Evolutionary conservation across 2,329 filamentous ascomycete genomes (phyloP).

Genomic region (Pseudovirgaria hyperparasitica): DNA sequence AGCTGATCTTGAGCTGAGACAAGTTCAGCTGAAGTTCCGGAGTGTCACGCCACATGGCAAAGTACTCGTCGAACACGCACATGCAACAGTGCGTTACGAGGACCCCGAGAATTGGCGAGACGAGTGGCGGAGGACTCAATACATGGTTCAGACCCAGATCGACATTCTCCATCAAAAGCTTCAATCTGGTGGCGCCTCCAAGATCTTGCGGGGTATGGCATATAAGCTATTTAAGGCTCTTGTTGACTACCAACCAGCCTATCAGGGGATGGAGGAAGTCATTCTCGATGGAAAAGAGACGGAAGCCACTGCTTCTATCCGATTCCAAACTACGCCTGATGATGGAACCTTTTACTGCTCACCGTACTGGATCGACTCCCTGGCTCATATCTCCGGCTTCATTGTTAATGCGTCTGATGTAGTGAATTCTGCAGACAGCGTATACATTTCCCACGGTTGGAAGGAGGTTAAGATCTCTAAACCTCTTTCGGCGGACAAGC

Average conservation of each 20-base stretch:
- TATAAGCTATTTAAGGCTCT: slow-evolving; percentile 60
- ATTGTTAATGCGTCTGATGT: slow-evolving; percentile 48
- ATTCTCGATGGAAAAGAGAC: slow-evolving; percentile 43
- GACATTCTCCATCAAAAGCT: slow-evolving; percentile 58
- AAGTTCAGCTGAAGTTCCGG: slow-evolving; percentile 41
- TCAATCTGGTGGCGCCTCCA: slow-evolving; percentile 52
- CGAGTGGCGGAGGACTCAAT: slow-evolving; percentile 55
- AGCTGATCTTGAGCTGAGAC: slow-evolving; percentile 43
- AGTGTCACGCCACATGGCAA: slow-evolving; percentile 48
- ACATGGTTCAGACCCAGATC: slow-evolving; percentile 41
- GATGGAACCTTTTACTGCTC: slow-evolving; percentile 45
- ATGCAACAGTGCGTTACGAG: slow-evolving; percentile 49
- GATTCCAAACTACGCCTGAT: slow-evolving; percentile 40
- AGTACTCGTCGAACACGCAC: slow-evolving; percentile 47
- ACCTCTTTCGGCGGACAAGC: slow-evolving; percentile 36
- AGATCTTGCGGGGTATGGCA: slow-evolving; percentile 60
- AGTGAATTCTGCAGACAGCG: slow-evolving; percentile 44
- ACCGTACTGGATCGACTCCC: slow-evolving; percentile 47
- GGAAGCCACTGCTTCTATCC: slow-evolving; percentile 41
- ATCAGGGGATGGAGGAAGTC: slow-evolving; percentile 46
- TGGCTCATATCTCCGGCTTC: slow-evolving; percentile 45
- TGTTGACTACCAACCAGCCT: slow-evolving; percentile 44
- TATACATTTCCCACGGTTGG: slow-evolving; percentile 52
- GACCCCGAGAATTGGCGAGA: slow-evolving; percentile 46
- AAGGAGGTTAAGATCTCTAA: slow-evolving; percentile 44